Evolutionary conservation across 306 rosid species (phyloP).

Genomic region (Cicer chorassanicum): DNA sequence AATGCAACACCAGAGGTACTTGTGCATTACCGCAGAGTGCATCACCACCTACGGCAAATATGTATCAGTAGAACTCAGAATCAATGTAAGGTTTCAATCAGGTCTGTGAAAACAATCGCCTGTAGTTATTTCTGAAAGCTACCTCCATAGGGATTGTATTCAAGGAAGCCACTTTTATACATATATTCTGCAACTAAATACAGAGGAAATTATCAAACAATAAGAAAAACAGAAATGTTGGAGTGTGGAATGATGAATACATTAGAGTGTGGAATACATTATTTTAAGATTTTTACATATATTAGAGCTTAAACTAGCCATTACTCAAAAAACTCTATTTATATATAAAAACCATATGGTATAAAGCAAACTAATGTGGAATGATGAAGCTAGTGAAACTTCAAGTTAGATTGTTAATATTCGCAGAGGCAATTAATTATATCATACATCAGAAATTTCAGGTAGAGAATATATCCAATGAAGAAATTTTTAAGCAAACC

Average conservation of each 20-base stretch:
- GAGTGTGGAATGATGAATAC: background rate
- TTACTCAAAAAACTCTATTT: constrained; percentile 27
- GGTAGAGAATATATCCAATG: background rate
- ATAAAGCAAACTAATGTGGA: constrained; percentile 29
- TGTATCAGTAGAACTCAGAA: constrained; percentile 46
- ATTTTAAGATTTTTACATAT: background rate
- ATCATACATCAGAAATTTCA: constrained; percentile 39
- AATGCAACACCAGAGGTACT: constrained; percentile 65
- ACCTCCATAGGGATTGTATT: constrained; percentile 31
- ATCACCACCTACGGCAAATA: constrained; percentile 60
- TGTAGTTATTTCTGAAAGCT: constrained; percentile 40
- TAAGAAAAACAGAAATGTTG: constrained; percentile 15
- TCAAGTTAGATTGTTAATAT: constrained; percentile 27
- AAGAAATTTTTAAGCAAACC: constrained; percentile 32
- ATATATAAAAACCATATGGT: constrained; percentile 4
- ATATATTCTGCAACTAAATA: constrained; percentile 53
- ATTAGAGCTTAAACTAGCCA: constrained; percentile 16
- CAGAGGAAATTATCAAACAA: constrained; percentile 25
- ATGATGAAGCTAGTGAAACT: constrained; percentile 34
- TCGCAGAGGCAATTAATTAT: constrained; percentile 14
- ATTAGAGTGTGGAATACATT: no score
- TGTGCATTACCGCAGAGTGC: constrained; percentile 58
- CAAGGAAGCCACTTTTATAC: constrained; percentile 41
- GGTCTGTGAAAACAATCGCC: constrained; percentile 18
- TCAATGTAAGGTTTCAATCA: constrained; percentile 44